Evolutionary conservation across 257 asterid genomes (phyloP), one percentile per base, ranked within the genome.

Genomic region (Gardenia jasminoides): DNA sequence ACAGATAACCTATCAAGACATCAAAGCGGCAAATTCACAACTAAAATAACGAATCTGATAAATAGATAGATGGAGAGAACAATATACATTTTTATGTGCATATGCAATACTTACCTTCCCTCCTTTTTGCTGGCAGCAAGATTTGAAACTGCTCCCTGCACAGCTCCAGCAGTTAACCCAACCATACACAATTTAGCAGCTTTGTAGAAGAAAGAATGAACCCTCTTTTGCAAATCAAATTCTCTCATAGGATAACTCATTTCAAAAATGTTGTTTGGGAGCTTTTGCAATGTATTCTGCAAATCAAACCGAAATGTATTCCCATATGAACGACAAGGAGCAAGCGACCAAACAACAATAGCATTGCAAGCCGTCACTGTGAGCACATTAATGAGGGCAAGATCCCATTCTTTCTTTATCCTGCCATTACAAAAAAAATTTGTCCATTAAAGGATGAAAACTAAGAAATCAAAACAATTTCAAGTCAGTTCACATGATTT

Each of bases 291-390:
- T 19, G 99, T 96, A 82, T 96, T 96, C 86, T 96, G 99, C 86
- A 93, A 87, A 85, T 96, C 99, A 46, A 84, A 92, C 54, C 84
- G 98, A 91, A 93, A 96, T 79, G 99, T 96, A 78, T 85, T 92
- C 67, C 99, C 99, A 82, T 96, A 96, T 61, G 99, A 96, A 69
- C 97, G 99, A 68, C 98, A 92, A 58, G 99, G 98, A 80, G 99
- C 97, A 70, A 96, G 94, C 10, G 97, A 89, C 99, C 99, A 96
- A 71, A 96, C 91, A 22, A 87, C 96, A 33, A 92, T 81, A 76
- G 97, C 96, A 82, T 96, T 96, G 91, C 99, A 96, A 80, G 97
- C 96, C 26, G 93, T 84, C 67, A 88, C 95, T 43, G 99, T 93
- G 64, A 96, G 92, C 78, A 93, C 95, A 31, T 96, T 96, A 77